Base-by-base conservation (phyloP, 805 yeast species). In the Candida nonsorbophila region DNA sequence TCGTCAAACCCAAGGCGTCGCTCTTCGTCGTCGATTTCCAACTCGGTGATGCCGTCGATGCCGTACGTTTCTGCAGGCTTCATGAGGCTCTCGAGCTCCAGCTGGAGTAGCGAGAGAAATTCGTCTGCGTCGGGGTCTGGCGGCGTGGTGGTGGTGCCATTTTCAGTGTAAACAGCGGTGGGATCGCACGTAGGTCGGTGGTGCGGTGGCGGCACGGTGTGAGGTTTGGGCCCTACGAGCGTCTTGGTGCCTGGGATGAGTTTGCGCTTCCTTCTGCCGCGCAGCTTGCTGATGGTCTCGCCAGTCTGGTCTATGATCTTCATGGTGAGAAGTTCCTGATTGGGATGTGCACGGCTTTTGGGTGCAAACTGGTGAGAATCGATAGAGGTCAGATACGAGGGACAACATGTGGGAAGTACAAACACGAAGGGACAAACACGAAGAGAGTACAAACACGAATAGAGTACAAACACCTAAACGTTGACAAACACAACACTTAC, bases 51-150 rank as follows among this genome's bases (percentile, higher is more conserved):
- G 7, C 20, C 28, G 13, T 29, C 20, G 7, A 29, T 6, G 11
- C 33, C 33, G 16, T 16, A 29, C 7, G 16, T 14, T 20, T 17
- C 14, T 8, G 33, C 33, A 20, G 33, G 33, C 14, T 18, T 10
- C 33, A 29, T 29, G 5, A 29, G 23, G n/a, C 23, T 24, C 14
- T 29, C 33, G 7, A 29, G 22, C 20, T 29, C 33, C 13, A 24
- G 33, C 8, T 29, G 33, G 14, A 29, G 28, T 5, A 29, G 17
- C 14, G 19, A 15, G 7, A 13, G 10, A 19, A 16, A 29, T 11
- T 24, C 27, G n/a, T 18, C 26, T 10, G n/a, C 8, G 10, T 27
- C 25, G 6, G 5, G 16, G 14, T 9, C 12, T 10, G 14, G 6
- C 16, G 5, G 9, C 29, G 14, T 23, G 13, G 8, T 23, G 11